phyloP scores from a whole-genome alignment of 345 rosid genomes.

The Brassica juncea region DNA sequence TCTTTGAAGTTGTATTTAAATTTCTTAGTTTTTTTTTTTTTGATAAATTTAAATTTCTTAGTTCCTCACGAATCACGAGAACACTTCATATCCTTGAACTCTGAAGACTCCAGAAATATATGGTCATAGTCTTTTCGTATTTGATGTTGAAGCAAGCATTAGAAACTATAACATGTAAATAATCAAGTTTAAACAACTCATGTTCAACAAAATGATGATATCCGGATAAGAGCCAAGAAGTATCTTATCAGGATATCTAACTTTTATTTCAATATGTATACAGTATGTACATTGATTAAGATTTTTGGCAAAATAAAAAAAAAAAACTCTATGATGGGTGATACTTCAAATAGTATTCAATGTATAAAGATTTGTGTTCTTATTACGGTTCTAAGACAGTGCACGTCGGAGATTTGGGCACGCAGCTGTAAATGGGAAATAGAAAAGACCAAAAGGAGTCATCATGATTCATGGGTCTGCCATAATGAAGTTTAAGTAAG shows the following conservation, averaged over 20 bases:
- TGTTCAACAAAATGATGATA: background rate
- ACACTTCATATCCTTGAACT: background rate
- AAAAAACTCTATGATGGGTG: background rate
- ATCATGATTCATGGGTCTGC: conserved; percentile 24
- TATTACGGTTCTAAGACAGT: background rate
- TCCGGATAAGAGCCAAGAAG: background rate
- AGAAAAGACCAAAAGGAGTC: conserved; percentile 17
- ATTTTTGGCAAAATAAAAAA: background rate
- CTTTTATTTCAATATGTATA: background rate
- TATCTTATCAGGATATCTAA: background rate
- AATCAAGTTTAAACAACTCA: background rate
- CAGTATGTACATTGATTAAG: background rate
- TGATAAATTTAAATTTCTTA: background rate
- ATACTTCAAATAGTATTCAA: background rate
- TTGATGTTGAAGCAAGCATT: background rate
- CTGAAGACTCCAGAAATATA: background rate
- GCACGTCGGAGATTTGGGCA: conserved; percentile 24
- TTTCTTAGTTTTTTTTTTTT: too few species aligned
- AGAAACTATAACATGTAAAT: background rate
- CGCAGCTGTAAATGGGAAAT: background rate
- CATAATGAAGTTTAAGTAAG: conserved; percentile 11
- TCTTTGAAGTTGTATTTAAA: background rate
- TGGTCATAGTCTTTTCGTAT: background rate
- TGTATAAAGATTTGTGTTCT: too few species aligned
- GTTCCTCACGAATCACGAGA: too few species aligned